Conservation (phyloP, 2,329 filamentous ascomycete genomes). For the Talaromyces sp. region DNA sequence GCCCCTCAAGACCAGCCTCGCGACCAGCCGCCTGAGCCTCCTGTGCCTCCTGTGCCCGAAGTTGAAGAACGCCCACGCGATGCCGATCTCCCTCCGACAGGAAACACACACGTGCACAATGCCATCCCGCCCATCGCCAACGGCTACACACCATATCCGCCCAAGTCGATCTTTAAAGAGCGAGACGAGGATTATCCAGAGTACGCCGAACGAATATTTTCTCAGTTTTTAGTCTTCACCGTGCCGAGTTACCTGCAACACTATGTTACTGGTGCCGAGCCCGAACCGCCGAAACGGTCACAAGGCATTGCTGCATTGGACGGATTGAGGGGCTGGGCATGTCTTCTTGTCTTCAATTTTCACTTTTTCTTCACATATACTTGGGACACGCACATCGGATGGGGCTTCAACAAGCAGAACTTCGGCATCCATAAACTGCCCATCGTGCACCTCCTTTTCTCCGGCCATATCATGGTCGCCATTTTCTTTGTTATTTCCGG, state of each 20-base stretch:
- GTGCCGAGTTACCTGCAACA: slow-evolving; percentile 34
- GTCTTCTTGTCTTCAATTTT: slow-evolving; percentile 43
- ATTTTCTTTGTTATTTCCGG: slow-evolving; percentile 47
- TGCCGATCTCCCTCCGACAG: not conserved
- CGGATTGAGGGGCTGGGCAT: slow-evolving; percentile 39
- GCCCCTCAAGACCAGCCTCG: slow-evolving; percentile 7
- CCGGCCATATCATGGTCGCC: slow-evolving; percentile 44
- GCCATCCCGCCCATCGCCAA: not conserved
- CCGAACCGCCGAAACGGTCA: slow-evolving; percentile 22
- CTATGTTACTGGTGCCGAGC: slow-evolving; percentile 23
- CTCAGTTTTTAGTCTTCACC: slow-evolving; percentile 23
- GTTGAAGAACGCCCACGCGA: slow-evolving; percentile 4
- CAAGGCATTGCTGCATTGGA: slow-evolving; percentile 38
- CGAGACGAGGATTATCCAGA: slow-evolving; percentile 7
- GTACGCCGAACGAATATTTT: slow-evolving; percentile 11
- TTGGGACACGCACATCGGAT: slow-evolving; percentile 35
- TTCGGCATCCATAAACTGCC: slow-evolving; percentile 38
- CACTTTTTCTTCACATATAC: slow-evolving; percentile 43
- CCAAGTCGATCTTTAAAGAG: slow-evolving; percentile 8
- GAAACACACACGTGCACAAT: not conserved
- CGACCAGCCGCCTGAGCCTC: slow-evolving; percentile 7
- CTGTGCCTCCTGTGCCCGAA: slow-evolving; percentile 3
- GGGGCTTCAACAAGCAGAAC: slow-evolving; percentile 37
- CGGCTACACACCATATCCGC: not conserved
- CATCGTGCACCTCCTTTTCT: slow-evolving; percentile 38